Conservation (phyloP, 352 stramenopile species). For the Halophytophthora batemanensis region DNA sequence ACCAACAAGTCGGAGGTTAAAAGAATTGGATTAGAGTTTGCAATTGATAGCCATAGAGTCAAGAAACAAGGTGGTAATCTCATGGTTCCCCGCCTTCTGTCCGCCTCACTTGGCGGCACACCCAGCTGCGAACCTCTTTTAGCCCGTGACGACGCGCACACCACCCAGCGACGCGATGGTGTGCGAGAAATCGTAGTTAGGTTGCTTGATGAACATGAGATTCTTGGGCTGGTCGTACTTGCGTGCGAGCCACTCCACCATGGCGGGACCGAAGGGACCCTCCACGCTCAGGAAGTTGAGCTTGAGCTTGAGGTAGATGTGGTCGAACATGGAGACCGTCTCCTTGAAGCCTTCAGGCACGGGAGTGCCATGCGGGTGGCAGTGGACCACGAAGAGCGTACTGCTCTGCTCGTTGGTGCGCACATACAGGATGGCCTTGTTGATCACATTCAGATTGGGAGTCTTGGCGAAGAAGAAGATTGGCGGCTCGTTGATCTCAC, state of each 20-base stretch:
- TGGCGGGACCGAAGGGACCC: constrained; percentile 78
- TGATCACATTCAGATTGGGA: constrained; percentile 91
- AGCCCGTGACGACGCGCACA: constrained; percentile 91
- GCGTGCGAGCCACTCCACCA: constrained; percentile 91
- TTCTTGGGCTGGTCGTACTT: constrained; percentile 92
- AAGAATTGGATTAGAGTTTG: no score
- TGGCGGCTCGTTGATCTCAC: constrained; percentile 86
- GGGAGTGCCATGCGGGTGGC: constrained; percentile 57
- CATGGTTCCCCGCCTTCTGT: no score
- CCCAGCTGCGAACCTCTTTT: not conserved
- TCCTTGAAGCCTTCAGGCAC: constrained; percentile 76
- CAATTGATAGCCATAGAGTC: no score
- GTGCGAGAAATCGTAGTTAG: constrained; percentile 92
- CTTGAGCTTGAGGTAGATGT: constrained; percentile 95
- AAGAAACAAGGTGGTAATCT: no score
- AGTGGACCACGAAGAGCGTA: constrained; percentile 91
- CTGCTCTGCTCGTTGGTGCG: constrained; percentile 92
- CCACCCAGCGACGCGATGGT: constrained; percentile 90
- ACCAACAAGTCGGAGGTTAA: no score
- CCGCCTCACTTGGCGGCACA: not conserved
- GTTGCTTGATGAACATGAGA: constrained; percentile 96
- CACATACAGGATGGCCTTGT: constrained; percentile 96
- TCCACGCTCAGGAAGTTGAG: constrained; percentile 91
- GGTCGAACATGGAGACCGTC: constrained; percentile 89
- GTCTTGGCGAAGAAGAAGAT: constrained; percentile 94